phyloP scores from a whole-genome alignment of 345 rosid genomes.

The Gossypioides kirkii region DNA sequence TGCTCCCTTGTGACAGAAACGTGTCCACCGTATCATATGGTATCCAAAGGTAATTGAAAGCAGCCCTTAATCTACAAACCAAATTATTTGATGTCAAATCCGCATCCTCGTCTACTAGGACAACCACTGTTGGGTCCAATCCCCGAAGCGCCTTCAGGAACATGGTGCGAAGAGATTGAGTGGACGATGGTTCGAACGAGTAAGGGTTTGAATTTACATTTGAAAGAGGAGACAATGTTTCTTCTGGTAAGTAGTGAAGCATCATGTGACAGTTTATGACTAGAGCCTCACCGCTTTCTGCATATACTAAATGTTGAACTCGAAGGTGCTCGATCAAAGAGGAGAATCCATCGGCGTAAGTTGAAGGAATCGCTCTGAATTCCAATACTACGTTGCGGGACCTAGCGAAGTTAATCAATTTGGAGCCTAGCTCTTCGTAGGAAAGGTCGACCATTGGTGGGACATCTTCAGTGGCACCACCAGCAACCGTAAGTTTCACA shows the following conservation, averaged over 20 bases:
- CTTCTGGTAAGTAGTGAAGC: conserved; percentile 73
- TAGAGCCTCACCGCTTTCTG: conserved; percentile 53
- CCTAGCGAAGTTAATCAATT: conserved; percentile 61
- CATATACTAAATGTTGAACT: conserved; percentile 42
- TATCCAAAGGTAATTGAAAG: conserved; percentile 82
- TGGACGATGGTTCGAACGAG: conserved; percentile 23
- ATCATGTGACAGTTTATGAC: conserved; percentile 83
- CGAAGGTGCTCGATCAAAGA: conserved; percentile 59
- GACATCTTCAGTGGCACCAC: conserved; percentile 26
- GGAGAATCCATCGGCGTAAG: conserved; percentile 58
- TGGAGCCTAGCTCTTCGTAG: conserved; percentile 61
- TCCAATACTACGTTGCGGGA: conserved; percentile 64
- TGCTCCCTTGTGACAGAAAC: conserved; percentile 60
- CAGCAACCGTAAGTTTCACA: conserved; percentile 66
- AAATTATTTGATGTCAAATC: conserved; percentile 64
- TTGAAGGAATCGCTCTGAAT: conserved; percentile 50
- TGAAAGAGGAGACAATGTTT: conserved; percentile 28
- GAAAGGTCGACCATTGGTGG: conserved; percentile 59
- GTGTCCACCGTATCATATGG: conserved; percentile 78
- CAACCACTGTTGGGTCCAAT: conserved; percentile 59
- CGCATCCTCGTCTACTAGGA: conserved; percentile 77
- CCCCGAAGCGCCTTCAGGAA: conserved; percentile 58
- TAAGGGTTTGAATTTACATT: conserved; percentile 15
- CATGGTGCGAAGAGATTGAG: conserved; percentile 37
- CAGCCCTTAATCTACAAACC: conserved; percentile 53